These are phyloP conservation scores for Pichia sp. DNA, from an alignment of 1,139 yeast genomes.

Conservation along the genomic window DNA sequence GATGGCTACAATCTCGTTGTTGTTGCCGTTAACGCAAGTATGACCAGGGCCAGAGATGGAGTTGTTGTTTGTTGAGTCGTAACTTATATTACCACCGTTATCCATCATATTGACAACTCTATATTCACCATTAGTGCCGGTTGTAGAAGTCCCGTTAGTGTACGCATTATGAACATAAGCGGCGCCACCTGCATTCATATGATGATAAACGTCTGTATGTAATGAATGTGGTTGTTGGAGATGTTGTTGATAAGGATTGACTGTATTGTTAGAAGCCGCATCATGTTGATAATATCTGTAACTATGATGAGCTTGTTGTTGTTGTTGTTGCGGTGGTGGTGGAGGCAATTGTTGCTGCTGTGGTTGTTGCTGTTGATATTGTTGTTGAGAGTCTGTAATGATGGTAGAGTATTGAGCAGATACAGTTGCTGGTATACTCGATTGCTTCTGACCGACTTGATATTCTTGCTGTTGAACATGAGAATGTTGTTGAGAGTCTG, in stretches of 20 bases:
- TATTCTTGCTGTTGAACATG: slow-evolving; percentile 10
- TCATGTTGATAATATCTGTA: slow-evolving; percentile 1
- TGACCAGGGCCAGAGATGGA: too few relatives aligned
- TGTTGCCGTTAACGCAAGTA: background rate
- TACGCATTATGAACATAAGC: background rate
- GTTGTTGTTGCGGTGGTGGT: slow-evolving; percentile 3
- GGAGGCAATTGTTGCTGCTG: background rate
- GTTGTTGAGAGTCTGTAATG: background rate
- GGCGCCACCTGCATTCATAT: too few relatives aligned
- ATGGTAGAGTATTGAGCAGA: background rate
- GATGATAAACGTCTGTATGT: background rate
- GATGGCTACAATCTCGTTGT: background rate
- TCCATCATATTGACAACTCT: too few relatives aligned
- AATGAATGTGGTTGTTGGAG: background rate
- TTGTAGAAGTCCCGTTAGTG: background rate
- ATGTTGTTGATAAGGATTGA: background rate
- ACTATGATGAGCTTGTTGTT: slow-evolving; percentile 9
- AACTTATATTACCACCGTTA: too few relatives aligned
- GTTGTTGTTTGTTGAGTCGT: too few relatives aligned
- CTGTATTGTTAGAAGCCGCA: background rate
- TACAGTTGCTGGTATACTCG: too few relatives aligned
- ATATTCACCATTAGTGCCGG: background rate
- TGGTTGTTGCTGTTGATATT: slow-evolving; percentile 9
- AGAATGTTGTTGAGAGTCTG: slow-evolving; percentile 7
- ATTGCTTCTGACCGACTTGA: too few relatives aligned